Percentiles rank a stretch among this genome's conserved stretches.
phyloP scores from a whole-genome alignment of 371 early-diverging fungal species.

The Entomophthora muscae region DNA sequence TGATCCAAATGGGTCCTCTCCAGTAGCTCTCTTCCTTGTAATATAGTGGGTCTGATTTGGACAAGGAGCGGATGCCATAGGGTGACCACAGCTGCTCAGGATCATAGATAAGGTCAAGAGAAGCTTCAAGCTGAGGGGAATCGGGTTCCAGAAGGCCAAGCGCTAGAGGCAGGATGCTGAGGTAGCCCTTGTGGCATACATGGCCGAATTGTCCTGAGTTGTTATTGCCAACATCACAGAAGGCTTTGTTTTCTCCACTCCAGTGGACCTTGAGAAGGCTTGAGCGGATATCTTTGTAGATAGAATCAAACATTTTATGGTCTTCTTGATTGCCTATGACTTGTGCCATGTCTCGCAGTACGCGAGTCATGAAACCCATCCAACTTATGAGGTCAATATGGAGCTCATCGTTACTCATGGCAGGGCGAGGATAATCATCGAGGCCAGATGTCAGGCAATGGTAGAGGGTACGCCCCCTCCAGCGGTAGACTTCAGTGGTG shows the following conservation, averaged over 20 bases:
- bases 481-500: conserved; percentile 56
- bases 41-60: conserved; percentile 48
- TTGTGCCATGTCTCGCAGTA: conserved; percentile 44
- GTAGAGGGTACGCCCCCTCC: conserved; percentile 71
- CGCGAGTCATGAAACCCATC: conserved; percentile 62
- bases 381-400: conserved; percentile 83
- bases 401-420: conserved; percentile 51
- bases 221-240: conserved; percentile 55
- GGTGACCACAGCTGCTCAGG: conserved; percentile 67
- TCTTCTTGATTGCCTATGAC: conserved; percentile 34
- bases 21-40: conserved; percentile 82
- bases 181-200: conserved; percentile 76
- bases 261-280: conserved; percentile 47
- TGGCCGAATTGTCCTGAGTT: conserved; percentile 31
- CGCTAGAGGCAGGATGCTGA: conserved; percentile 63
- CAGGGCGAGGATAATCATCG: conserved; percentile 88
- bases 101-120: conserved; percentile 54
- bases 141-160: conserved; percentile 55
- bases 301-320: conserved; percentile 17
- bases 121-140: conserved; percentile 42
- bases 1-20: conserved; percentile 92
- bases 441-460: conserved; percentile 86
- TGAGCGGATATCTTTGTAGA: conserved; percentile 16
- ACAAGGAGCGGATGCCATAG: conserved; percentile 61
- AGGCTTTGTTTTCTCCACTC: conserved; percentile 48